These are phyloP conservation scores for Astragalus membranaceus DNA, from an alignment of 306 rosid genomes.

Conservation along the genomic window DNA sequence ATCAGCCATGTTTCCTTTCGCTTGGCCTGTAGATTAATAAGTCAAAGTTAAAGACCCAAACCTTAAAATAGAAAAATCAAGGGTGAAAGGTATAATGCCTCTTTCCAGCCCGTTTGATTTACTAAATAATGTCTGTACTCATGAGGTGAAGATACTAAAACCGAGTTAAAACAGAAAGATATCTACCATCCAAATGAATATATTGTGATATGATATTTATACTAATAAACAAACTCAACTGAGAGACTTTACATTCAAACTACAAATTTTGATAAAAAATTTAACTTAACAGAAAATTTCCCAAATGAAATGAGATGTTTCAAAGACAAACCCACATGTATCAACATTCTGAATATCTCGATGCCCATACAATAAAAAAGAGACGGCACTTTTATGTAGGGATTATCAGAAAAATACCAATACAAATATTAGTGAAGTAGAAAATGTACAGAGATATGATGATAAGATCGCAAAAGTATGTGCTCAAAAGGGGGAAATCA, in stretches of 20 bases:
- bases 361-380: not conserved
- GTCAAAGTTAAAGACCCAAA: not conserved
- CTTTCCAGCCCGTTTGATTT: not conserved
- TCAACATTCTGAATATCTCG: slow-evolving; percentile 5
- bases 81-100: not conserved
- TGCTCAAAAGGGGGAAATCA: not conserved
- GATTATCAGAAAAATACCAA: not conserved
- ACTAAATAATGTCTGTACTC: not conserved
- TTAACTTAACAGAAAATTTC: not conserved
- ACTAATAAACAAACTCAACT: not conserved
- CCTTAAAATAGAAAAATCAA: not conserved
- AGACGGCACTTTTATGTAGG: not conserved
- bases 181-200: not conserved
- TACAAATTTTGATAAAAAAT: not conserved
- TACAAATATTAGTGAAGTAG: not conserved
- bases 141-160: not conserved
- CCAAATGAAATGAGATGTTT: slow-evolving; percentile 4
- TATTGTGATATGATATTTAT: not conserved
- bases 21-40: slow-evolving; percentile 53
- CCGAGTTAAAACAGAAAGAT: slow-evolving; percentile 3
- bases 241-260: slow-evolving; percentile 6
- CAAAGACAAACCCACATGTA: not conserved
- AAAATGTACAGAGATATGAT: not conserved
- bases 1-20: slow-evolving; percentile 87
- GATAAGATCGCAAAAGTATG: not conserved